Evolutionary conservation across 2,329 filamentous ascomycete species (phyloP), one percentile per base, ranked within the genome.

Genomic region (Aspergillus fumigatus): DNA sequence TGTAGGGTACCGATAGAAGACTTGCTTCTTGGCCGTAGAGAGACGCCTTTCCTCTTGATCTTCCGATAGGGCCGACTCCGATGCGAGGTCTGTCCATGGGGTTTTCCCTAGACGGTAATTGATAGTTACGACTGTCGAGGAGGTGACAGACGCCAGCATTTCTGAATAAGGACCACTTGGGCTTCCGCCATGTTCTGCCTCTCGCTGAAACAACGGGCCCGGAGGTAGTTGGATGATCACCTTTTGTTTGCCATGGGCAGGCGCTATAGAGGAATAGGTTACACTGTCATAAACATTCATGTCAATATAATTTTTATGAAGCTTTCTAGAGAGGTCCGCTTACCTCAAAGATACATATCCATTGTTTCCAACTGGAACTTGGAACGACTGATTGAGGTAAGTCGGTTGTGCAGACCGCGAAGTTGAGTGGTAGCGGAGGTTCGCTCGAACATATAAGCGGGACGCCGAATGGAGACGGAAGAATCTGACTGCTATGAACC

Each of bases 181-280:
- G 4, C 8, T 9, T 14, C 3, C 21, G 26, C 8, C 35, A 26
- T 8, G 23, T 19, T 45, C 50, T 9, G 38, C 10, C 2, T 35
- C 14, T 25, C 2, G 27, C 8, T 50, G 56, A 27, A 71, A 71
- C 10, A 72, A 38, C 25, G 73, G 71, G 11, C 73, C 73, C 17
- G 69, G 63, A n/a, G 73, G 74, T 6, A 76, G 66, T 47, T 72
- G 69, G 35, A 76, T 60, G 38, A 75, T 68, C 9, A 76, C 65
- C 62, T 70, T 70, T 26, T 64, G 63, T 10, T 50, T 51, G 19
- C 38, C 47, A 45, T 51, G 14, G 10, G 51, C 25, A 4, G 53
- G 29, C n/a, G 32, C 3, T 23, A 32, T 43, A 29, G 8, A 35
- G 14, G 63, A 59, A 40, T 62, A 59, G 23, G 63, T 66, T 35